Evolutionary conservation across 805 yeast species (phyloP).

Genomic region (Lipomyces starkeyi): DNA sequence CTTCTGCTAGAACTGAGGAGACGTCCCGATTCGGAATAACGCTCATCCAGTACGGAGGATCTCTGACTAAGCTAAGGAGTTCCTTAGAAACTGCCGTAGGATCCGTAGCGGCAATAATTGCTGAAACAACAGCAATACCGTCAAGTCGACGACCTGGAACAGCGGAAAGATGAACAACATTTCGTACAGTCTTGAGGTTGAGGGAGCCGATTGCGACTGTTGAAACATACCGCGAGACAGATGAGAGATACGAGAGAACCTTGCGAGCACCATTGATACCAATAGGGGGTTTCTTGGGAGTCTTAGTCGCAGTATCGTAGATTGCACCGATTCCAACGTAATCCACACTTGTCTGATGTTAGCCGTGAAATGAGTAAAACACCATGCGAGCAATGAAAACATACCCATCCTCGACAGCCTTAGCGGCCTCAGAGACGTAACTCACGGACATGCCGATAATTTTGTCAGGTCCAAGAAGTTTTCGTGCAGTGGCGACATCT

Average conservation of each 20-base stretch:
- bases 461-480: constrained; percentile 71
- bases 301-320: constrained; percentile 76
- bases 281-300: constrained; percentile 59
- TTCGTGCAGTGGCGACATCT: constrained; percentile 58
- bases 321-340: constrained; percentile 87
- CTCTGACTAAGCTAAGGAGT: constrained; percentile 46
- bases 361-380: background rate
- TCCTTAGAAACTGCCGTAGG: constrained; percentile 59
- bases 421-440: constrained; percentile 59
- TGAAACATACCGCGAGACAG: constrained; percentile 46
- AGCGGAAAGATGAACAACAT: constrained; percentile 59
- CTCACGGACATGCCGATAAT: constrained; percentile 82
- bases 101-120: constrained; percentile 69
- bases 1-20: constrained; percentile 28
- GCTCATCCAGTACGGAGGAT: constrained; percentile 42
- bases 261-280: constrained; percentile 72
- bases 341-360: constrained; percentile 55
- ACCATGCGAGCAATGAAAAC: constrained; percentile 36
- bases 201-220: constrained; percentile 86
- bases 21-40: constrained; percentile 19
- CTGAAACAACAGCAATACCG: constrained; percentile 91
- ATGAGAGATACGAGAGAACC: constrained; percentile 48
- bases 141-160: constrained; percentile 54
- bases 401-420: constrained; percentile 53
- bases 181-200: constrained; percentile 64